Percentiles rank a stretch among this genome's conserved stretches.
These are phyloP conservation scores for Phytophthora meadii DNA, from an alignment of 352 stramenopile species.

Conservation along the genomic window DNA sequence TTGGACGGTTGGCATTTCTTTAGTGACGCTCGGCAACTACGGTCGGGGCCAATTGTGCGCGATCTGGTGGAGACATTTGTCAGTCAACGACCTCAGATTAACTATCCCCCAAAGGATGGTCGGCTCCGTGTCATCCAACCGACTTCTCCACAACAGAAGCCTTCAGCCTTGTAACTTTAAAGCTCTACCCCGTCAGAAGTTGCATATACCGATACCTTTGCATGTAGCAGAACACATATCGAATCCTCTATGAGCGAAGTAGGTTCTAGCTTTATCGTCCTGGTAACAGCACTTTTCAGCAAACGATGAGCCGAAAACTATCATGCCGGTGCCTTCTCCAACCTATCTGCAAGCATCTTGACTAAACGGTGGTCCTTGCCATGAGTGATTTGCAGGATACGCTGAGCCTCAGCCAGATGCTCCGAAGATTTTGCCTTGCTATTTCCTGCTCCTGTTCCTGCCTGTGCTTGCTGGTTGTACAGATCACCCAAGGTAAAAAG, in stretches of 20 bases:
- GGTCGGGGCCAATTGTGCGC: conserved; percentile 35
- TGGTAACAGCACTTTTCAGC: too few species aligned
- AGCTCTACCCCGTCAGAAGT: background rate
- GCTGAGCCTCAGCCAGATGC: conserved; percentile 45
- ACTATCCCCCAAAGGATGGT: conserved; percentile 31
- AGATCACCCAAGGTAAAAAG: conserved; percentile 75
- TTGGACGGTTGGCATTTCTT: conserved; percentile 50
- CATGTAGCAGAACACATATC: too few species aligned
- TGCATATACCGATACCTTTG: background rate
- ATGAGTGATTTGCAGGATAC: conserved; percentile 65
- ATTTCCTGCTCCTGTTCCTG: conserved; percentile 7
- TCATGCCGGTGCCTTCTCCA: conserved; percentile 16
- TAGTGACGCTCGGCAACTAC: conserved; percentile 18
- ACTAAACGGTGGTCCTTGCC: conserved; percentile 56
- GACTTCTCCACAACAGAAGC: conserved; percentile 9
- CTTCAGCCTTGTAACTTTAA: conserved; percentile 21
- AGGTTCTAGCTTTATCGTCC: too few species aligned
- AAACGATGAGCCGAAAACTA: background rate
- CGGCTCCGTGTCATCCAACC: conserved; percentile 30
- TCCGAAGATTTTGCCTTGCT: conserved; percentile 24
- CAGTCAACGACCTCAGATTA: conserved; percentile 18
- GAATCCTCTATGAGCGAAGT: too few species aligned
- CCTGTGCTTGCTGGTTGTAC: conserved; percentile 26
- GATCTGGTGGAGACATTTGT: conserved; percentile 44
- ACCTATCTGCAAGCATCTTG: conserved; percentile 43